Evolutionary conservation across 192 early-diverging fungal species (phyloP).

Genomic region (Entomortierella chlamydospora): DNA sequence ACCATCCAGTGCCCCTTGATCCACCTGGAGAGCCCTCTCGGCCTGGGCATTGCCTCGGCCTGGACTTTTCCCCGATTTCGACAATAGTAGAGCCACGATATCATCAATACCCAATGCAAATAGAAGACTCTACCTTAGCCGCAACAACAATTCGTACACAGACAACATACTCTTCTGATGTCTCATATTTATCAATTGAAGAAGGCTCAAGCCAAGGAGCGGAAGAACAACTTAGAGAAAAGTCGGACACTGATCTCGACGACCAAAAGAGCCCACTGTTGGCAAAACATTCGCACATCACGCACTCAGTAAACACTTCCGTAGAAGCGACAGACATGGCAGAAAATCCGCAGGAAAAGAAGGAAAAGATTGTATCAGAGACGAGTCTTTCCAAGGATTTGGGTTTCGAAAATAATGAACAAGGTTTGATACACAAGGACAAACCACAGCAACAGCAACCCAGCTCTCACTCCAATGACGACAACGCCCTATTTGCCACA

Average conservation of each 20-base stretch:
- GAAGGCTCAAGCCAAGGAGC: not conserved
- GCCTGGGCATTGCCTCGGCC: not conserved
- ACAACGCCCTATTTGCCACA: not conserved
- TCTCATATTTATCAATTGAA: not conserved
- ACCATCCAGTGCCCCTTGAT: conserved; percentile 9
- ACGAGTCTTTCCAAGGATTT: conserved; percentile 1
- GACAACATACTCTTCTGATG: not conserved
- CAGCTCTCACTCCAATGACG: not conserved
- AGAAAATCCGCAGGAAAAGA: not conserved
- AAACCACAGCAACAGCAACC: not conserved
- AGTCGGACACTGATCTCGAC: conserved; percentile 6
- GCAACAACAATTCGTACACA: not conserved
- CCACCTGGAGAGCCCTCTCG: not conserved
- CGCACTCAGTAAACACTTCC: conserved; percentile 5
- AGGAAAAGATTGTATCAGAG: not conserved
- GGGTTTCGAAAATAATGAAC: not conserved
- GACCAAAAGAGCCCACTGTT: conserved; percentile 17
- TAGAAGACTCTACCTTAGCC: not conserved
- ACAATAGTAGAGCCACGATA: not conserved
- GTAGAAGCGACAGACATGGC: not conserved
- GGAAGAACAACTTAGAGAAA: not conserved
- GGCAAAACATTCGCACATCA: conserved; percentile 33
- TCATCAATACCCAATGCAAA: not conserved
- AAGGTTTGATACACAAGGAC: conserved; percentile 8
- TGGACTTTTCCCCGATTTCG: not conserved